A percentile compares a stretch with the other conserved stretches of the same genome.
These are phyloP conservation scores for Cutaneotrichosporon sp. DNA, from an alignment of 1,284 basidiomycete genomes.

Conservation along the genomic window DNA sequence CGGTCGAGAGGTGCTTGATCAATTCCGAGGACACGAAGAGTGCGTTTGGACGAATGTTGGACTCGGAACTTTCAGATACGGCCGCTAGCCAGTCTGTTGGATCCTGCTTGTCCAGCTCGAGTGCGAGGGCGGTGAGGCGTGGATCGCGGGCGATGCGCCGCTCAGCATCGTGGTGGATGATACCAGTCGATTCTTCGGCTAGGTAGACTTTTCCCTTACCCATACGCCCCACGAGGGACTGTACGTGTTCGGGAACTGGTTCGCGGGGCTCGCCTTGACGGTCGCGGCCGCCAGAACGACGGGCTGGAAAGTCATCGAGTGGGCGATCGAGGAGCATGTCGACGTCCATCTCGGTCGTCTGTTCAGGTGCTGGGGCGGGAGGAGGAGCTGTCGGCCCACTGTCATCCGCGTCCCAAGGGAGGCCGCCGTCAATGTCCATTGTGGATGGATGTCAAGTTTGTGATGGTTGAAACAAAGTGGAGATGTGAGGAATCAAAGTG, in stretches of 20 bases:
- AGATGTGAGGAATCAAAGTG: background rate
- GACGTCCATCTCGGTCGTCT: slow-evolving; percentile 8
- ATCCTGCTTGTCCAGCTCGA: slow-evolving; percentile 44
- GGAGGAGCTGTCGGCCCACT: slow-evolving; percentile 1
- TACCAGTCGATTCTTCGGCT: slow-evolving; percentile 44
- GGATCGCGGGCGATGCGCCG: slow-evolving; percentile 38
- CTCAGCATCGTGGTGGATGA: slow-evolving; percentile 39
- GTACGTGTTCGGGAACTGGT: slow-evolving; percentile 41
- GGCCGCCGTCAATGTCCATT: slow-evolving; percentile 25
- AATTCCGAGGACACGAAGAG: slow-evolving; percentile 43
- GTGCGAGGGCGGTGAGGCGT: slow-evolving; percentile 39
- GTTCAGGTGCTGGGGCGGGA: background rate
- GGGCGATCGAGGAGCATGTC: slow-evolving; percentile 37
- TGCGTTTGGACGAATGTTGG: slow-evolving; percentile 37
- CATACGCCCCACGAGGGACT: slow-evolving; percentile 47
- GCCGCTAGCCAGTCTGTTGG: slow-evolving; percentile 45
- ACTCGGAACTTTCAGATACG: slow-evolving; percentile 31
- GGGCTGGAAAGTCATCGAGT: slow-evolving; percentile 38
- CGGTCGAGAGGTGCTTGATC: slow-evolving; percentile 47
- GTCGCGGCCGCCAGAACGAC: background rate
- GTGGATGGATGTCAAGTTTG: background rate
- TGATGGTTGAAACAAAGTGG: no score
- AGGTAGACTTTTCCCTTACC: slow-evolving; percentile 47
- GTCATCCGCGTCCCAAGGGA: slow-evolving; percentile 40
- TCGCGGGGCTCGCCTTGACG: slow-evolving; percentile 8